These are phyloP conservation scores for Chalciporus piperatus DNA, from an alignment of 768 basidiomycete genomes.

Conservation along the genomic window DNA sequence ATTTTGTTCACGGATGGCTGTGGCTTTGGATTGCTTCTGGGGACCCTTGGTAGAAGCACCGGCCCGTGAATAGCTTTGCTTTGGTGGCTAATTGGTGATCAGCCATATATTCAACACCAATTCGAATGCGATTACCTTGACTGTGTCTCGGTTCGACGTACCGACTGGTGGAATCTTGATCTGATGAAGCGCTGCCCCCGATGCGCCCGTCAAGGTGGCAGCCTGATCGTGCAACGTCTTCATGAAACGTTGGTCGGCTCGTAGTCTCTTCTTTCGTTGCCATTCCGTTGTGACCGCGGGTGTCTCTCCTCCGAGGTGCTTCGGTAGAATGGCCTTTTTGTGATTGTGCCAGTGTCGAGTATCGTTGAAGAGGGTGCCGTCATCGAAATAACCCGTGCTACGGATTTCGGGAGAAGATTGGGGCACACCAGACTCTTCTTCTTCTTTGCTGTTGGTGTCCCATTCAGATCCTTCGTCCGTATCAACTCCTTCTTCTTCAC, in stretches of 20 bases:
- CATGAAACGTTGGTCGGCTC: conserved; percentile 58
- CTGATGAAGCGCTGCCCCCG: conserved; percentile 49
- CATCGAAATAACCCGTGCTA: conserved; percentile 32
- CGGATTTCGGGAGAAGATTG: background rate
- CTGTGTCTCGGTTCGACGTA: conserved; percentile 6
- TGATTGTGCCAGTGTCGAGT: conserved; percentile 60
- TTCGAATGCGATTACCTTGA: conserved; percentile 11
- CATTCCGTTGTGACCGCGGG: conserved; percentile 31
- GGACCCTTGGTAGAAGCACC: conserved; percentile 26
- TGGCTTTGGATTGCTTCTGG: conserved; percentile 32
- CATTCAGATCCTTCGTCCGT: conserved; percentile 15
- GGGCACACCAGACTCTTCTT: background rate
- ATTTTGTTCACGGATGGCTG: conserved; percentile 45
- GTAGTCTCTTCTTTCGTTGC: conserved; percentile 37
- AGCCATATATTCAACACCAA: background rate
- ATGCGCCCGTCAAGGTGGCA: conserved; percentile 61
- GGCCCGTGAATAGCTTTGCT: conserved; percentile 11
- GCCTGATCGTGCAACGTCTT: conserved; percentile 54
- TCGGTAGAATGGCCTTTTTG: conserved; percentile 47
- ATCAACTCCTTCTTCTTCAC: conserved; percentile 20
- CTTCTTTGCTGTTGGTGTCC: conserved; percentile 20
- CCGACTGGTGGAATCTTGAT: conserved; percentile 50
- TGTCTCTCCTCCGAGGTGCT: conserved; percentile 49
- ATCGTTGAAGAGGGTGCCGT: conserved; percentile 46
- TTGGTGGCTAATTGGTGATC: conserved; percentile 9